Percentiles rank a stretch among this genome's conserved stretches.
phyloP scores from a whole-genome alignment of 2,329 filamentous ascomycete genomes.

The Emericellopsis atlantica region DNA sequence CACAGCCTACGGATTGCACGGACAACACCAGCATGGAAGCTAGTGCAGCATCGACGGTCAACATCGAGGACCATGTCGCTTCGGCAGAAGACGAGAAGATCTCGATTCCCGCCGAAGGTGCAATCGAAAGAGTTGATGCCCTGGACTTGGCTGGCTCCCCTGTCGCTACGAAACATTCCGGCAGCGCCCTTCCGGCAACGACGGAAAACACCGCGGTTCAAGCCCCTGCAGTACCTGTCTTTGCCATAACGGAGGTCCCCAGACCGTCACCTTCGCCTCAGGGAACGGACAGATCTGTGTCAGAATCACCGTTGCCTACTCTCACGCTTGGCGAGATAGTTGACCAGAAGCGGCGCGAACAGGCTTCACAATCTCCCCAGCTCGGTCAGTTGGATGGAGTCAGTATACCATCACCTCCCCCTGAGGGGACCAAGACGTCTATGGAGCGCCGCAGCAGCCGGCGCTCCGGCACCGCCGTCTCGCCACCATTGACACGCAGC shows the following conservation, averaged over 20 bases:
- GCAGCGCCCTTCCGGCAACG: slow-evolving; percentile 3
- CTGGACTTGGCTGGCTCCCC: slow-evolving; percentile 33
- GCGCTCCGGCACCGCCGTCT: slow-evolving; percentile 29
- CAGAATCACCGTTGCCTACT: slow-evolving; percentile 8
- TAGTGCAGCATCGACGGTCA: slow-evolving; percentile 12
- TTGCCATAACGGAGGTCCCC: neutral
- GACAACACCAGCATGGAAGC: slow-evolving; percentile 19
- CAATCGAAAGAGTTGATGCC: slow-evolving; percentile 34
- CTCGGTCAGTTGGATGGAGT: slow-evolving; percentile 17
- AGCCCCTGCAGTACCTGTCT: slow-evolving; percentile 1
- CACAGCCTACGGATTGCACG: slow-evolving; percentile 26
- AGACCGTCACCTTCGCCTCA: slow-evolving; percentile 10
- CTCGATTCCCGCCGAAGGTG: slow-evolving; percentile 15
- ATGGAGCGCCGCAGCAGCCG: slow-evolving; percentile 26
- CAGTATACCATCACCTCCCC: slow-evolving; percentile 7
- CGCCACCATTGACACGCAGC: slow-evolving; percentile 40
- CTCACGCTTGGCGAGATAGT: slow-evolving; percentile 30
- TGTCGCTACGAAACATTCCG: slow-evolving; percentile 9
- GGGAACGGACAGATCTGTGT: slow-evolving; percentile 6
- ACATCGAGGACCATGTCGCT: slow-evolving; percentile 6
- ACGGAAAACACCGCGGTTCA: slow-evolving; percentile 2
- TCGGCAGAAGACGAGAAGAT: slow-evolving; percentile 16
- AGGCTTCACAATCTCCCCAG: slow-evolving; percentile 19
- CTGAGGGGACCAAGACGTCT: slow-evolving; percentile 11
- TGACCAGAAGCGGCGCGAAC: slow-evolving; percentile 38